Conservation (phyloP, 23 red algal species). For the Pyropia yezoensis region DNA sequence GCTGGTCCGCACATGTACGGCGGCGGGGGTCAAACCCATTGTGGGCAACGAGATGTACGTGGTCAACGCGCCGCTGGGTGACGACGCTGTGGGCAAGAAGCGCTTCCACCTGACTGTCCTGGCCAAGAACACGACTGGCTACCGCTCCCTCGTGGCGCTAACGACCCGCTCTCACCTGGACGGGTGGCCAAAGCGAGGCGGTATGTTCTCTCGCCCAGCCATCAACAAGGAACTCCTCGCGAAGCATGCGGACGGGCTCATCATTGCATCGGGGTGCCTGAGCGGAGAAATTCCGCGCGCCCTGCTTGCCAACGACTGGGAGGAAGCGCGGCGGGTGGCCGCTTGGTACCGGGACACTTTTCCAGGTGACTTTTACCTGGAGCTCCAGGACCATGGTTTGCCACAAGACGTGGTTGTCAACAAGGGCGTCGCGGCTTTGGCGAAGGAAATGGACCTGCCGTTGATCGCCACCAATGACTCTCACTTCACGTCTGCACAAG, state of each 20-base stretch:
- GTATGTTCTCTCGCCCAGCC: conserved; percentile 74
- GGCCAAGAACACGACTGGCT: conserved; percentile 79
- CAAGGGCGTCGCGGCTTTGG: conserved; percentile 33
- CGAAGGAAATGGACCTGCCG: conserved; percentile 44
- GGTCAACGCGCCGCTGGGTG: conserved; percentile 15
- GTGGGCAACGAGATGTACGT: conserved; percentile 98
- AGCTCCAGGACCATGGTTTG: conserved; percentile 87
- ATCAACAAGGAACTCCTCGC: conserved; percentile 82
- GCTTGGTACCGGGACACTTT: conserved; percentile 91
- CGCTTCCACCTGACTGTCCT: conserved; percentile 86
- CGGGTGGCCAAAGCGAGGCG: conserved; percentile 39
- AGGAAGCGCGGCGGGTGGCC: conserved; percentile 50
- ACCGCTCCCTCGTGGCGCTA: conserved; percentile 72
- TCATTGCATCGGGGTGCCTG: conserved; percentile 75
- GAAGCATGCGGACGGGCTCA: conserved; percentile 77
- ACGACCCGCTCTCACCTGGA: conserved; percentile 74
- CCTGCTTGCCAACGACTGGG: conserved; percentile 37
- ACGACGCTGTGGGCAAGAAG: conserved; percentile 6
- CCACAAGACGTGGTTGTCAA: conserved; percentile 71
- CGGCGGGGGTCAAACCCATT: conserved; percentile 70
- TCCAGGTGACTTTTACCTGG: conserved; percentile 87
- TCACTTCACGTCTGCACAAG: conserved; percentile 74
- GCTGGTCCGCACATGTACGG: conserved; percentile 50
- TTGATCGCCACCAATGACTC: conserved; percentile 92
- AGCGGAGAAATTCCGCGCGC: conserved; percentile 81